phyloP scores from a whole-genome alignment of 805 yeast species.

The Tetrapisispora nanseiensis region DNA sequence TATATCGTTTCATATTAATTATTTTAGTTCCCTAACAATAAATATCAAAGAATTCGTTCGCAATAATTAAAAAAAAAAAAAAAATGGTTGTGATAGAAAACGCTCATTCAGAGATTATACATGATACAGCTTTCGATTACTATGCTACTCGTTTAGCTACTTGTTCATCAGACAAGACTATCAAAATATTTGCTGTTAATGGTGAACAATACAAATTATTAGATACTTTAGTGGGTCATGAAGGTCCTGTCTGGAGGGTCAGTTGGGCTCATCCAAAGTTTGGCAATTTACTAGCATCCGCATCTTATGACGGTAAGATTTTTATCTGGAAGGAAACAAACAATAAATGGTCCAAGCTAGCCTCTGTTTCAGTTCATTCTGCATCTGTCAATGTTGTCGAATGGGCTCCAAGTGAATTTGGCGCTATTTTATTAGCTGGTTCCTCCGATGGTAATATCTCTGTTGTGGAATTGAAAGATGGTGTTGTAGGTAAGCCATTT shows the following conservation, averaged over 20 bases:
- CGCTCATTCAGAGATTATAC: conserved; percentile 73
- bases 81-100: conserved; percentile 30
- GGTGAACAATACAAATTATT: conserved; percentile 67
- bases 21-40: too few species aligned
- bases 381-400: conserved; percentile 85
- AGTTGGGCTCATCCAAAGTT: conserved; percentile 97
- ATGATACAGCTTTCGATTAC: conserved; percentile 90
- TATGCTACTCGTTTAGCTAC: conserved; percentile 90
- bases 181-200: conserved; percentile 79
- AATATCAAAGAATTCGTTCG: too few species aligned
- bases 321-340: conserved; percentile 86
- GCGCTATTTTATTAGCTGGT: conserved; percentile 76
- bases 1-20: too few species aligned
- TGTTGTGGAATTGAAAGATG: conserved; percentile 76
- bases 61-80: too few species aligned
- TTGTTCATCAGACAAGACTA: conserved; percentile 83
- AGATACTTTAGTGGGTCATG: conserved; percentile 81
- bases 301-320: conserved; percentile 87
- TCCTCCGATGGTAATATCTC: conserved; percentile 86
- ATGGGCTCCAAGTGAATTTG: conserved; percentile 94
- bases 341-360: conserved; percentile 71
- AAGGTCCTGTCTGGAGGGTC: conserved; percentile 96
- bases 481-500: conserved; percentile 55
- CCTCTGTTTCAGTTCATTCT: conserved; percentile 72
- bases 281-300: conserved; percentile 82